phyloP scores from a whole-genome alignment of 2,329 filamentous ascomycete species.

The Neofusicoccum laricinum region DNA sequence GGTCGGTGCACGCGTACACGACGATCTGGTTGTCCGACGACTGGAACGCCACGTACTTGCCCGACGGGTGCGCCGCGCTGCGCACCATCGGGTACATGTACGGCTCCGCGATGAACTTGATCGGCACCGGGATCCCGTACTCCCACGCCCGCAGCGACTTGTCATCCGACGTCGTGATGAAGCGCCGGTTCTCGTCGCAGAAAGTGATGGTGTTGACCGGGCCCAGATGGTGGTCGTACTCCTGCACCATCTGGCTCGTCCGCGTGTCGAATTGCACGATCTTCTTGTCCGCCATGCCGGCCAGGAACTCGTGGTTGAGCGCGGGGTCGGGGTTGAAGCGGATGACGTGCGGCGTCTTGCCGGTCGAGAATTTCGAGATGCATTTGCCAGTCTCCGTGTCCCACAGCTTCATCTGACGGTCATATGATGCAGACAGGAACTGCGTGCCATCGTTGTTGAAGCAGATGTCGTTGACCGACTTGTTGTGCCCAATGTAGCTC shows the following conservation, averaged over 20 bases:
- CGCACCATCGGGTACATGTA: constrained; percentile 97
- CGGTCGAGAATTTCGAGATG: constrained; percentile 82
- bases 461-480: constrained; percentile 83
- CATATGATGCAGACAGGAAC: constrained; percentile 89
- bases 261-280: constrained; percentile 95
- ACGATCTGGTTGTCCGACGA: constrained; percentile 94
- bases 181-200: constrained; percentile 88
- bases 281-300: constrained; percentile 98
- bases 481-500: constrained; percentile 87
- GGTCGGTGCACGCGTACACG: constrained; percentile 90
- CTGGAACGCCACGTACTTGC: constrained; percentile 94
- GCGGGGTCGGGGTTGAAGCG: constrained; percentile 83
- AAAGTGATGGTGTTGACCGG: constrained; percentile 97
- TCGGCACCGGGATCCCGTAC: constrained; percentile 92
- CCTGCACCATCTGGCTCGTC: constrained; percentile 79
- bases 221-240: constrained; percentile 98
- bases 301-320: constrained; percentile 83
- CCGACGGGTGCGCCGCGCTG: constrained; percentile 76
- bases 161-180: constrained; percentile 97
- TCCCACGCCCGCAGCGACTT: constrained; percentile 97
- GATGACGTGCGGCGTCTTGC: constrained; percentile 92
- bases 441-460: constrained; percentile 80
- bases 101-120: constrained; percentile 96
- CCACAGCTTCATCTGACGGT: constrained; percentile 96
- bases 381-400: constrained; percentile 94